phyloP scores from a whole-genome alignment of 1,284 basidiomycete genomes.

The Cryptococcus jaspeensis region DNA sequence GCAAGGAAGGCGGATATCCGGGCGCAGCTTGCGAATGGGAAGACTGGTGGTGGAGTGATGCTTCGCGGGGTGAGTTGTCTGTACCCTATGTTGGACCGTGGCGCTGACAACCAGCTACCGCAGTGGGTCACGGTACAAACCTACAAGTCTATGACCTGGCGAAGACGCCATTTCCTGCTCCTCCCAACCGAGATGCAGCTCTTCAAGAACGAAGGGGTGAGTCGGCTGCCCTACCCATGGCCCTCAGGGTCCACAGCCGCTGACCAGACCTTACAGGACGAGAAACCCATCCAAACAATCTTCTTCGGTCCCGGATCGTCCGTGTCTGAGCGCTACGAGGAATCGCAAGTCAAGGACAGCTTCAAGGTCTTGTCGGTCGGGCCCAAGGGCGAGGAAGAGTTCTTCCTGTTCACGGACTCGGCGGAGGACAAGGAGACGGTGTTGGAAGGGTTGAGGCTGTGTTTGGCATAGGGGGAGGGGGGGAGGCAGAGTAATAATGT shows the following conservation, averaged over 20 bases:
- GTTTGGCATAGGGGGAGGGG: slow-evolving; percentile 1
- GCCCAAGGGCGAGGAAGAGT: slow-evolving; percentile 30
- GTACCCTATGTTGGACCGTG: neutral
- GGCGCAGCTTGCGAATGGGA: slow-evolving; percentile 21
- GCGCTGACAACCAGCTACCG: neutral
- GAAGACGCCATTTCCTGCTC: slow-evolving; percentile 43
- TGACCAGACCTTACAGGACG: slow-evolving; percentile 20
- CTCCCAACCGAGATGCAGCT: slow-evolving; percentile 30
- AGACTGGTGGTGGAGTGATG: slow-evolving; percentile 38
- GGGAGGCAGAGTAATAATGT: neutral
- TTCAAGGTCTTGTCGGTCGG: slow-evolving; percentile 35
- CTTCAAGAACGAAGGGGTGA: slow-evolving; percentile 38
- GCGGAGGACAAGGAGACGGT: slow-evolving; percentile 40
- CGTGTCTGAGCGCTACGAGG: slow-evolving; percentile 39
- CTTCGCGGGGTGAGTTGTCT: slow-evolving; percentile 40
- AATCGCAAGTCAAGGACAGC: slow-evolving; percentile 43
- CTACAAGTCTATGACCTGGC: slow-evolving; percentile 36
- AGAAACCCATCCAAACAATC: slow-evolving; percentile 30
- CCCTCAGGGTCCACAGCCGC: neutral
- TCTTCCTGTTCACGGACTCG: slow-evolving; percentile 46
- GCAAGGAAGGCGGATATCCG: slow-evolving; percentile 15
- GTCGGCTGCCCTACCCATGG: slow-evolving; percentile 2
- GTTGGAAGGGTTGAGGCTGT: slow-evolving; percentile 31
- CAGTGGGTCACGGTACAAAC: slow-evolving; percentile 48
- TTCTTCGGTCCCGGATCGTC: slow-evolving; percentile 11